phyloP scores from a whole-genome alignment of 192 early-diverging fungal species.

The Martensiomyces pterosporus region DNA sequence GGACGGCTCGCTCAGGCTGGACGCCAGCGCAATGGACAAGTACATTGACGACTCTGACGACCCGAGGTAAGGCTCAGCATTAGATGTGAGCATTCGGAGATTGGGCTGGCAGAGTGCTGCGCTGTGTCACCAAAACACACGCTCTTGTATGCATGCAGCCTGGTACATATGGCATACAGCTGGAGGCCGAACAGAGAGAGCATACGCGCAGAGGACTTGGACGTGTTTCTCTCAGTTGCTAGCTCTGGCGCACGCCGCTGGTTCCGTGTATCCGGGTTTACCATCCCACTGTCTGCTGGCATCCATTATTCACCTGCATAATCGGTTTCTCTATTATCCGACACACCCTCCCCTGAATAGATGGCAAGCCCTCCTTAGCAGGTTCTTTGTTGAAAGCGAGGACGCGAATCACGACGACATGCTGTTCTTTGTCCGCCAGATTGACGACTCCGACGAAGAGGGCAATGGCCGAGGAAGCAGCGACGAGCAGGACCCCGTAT shows the following conservation, averaged over 20 bases:
- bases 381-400: conserved; percentile 69
- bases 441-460: conserved; percentile 21
- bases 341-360: conserved; percentile 7
- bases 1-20: conserved; percentile 48
- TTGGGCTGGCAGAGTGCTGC: no score
- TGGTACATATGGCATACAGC: no score
- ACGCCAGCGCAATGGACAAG: conserved; percentile 40
- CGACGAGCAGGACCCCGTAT: conserved; percentile 64
- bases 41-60: conserved; percentile 45
- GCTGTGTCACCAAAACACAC: no score
- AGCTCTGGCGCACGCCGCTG: no score
- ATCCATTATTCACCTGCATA: no score
- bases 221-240: no score
- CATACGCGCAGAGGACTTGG: no score
- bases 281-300: no score
- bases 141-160: no score
- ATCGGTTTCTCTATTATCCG: not conserved
- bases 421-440: conserved; percentile 76
- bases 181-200: no score
- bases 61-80: conserved; percentile 32
- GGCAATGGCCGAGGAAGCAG: conserved; percentile 2
- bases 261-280: no score
- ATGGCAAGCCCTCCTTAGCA: conserved; percentile 48
- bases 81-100: no score
- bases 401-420: conserved; percentile 76